A percentile compares a stretch with the other conserved stretches of the same genome.
phyloP scores from a whole-genome alignment of 2,329 filamentous ascomycete genomes.

The Claviceps quebecensis region DNA sequence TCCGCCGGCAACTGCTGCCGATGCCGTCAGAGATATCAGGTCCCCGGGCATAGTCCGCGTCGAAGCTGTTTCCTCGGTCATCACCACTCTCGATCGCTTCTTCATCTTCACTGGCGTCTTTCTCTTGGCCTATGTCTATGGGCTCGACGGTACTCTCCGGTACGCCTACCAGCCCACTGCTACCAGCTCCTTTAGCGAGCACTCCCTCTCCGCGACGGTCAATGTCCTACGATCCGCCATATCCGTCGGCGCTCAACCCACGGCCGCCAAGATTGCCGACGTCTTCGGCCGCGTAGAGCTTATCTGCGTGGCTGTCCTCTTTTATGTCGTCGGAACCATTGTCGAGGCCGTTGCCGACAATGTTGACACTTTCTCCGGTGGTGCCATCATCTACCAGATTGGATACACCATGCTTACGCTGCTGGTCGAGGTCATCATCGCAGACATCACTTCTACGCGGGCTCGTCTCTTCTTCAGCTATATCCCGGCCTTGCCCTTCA shows the following conservation, averaged over 20 bases:
- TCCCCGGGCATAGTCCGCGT: conserved; percentile 45
- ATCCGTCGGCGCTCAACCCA: conserved; percentile 44
- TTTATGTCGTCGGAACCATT: conserved; percentile 36
- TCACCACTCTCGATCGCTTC: conserved; percentile 37
- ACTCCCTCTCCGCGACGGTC: conserved; percentile 44
- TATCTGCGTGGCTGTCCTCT: conserved; percentile 35
- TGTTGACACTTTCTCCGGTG: conserved; percentile 35
- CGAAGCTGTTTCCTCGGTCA: conserved; percentile 38
- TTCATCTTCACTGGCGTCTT: conserved; percentile 48
- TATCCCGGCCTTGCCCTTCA: conserved; percentile 44
- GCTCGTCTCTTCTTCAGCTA: conserved; percentile 51
- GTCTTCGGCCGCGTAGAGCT: conserved; percentile 51
- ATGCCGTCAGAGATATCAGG: conserved; percentile 18
- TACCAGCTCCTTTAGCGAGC: conserved; percentile 32
- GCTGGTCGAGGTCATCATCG: conserved; percentile 48
- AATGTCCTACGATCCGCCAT: conserved; percentile 44
- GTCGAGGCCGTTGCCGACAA: conserved; percentile 47
- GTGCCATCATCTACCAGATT: conserved; percentile 50
- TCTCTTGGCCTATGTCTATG: conserved; percentile 49
- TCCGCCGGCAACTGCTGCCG: conserved; percentile 9
- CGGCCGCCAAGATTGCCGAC: conserved; percentile 50
- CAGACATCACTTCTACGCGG: conserved; percentile 52
- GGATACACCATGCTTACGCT: conserved; percentile 48
- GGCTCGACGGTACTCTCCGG: conserved; percentile 43
- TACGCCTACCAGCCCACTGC: conserved; percentile 42